phyloP scores from a whole-genome alignment of 2,329 filamentous ascomycete genomes.

The Trichoderma sp. region DNA sequence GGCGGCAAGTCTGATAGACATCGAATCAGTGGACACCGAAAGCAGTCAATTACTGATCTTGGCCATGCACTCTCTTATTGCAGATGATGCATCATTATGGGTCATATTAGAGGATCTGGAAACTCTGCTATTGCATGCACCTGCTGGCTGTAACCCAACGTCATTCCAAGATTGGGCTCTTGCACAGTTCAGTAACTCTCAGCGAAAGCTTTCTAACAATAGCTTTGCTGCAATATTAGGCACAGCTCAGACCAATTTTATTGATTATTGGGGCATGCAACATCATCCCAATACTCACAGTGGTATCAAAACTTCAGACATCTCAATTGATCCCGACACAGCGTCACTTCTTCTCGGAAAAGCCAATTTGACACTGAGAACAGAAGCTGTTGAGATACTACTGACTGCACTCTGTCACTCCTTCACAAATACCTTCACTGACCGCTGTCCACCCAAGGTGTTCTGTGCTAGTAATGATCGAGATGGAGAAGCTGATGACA shows the following conservation, averaged over 20 bases:
- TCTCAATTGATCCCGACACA: background rate
- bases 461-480: background rate
- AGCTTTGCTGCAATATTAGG: background rate
- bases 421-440: background rate
- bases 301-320: background rate
- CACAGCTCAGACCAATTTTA: background rate
- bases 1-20: background rate
- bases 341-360: background rate
- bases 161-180: background rate
- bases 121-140: background rate
- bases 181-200: background rate
- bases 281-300: background rate
- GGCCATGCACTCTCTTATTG: background rate
- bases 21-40: background rate
- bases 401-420: background rate
- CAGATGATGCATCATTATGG: background rate
- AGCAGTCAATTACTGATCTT: background rate
- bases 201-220: background rate
- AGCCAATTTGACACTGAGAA: background rate
- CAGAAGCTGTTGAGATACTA: background rate
- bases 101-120: background rate
- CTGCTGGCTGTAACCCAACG: background rate
- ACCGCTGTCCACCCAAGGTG: background rate
- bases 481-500: background rate
- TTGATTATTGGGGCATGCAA: background rate